Conservation (phyloP, 352 stramenopile species). For the Phytophthora gonapodyides region DNA sequence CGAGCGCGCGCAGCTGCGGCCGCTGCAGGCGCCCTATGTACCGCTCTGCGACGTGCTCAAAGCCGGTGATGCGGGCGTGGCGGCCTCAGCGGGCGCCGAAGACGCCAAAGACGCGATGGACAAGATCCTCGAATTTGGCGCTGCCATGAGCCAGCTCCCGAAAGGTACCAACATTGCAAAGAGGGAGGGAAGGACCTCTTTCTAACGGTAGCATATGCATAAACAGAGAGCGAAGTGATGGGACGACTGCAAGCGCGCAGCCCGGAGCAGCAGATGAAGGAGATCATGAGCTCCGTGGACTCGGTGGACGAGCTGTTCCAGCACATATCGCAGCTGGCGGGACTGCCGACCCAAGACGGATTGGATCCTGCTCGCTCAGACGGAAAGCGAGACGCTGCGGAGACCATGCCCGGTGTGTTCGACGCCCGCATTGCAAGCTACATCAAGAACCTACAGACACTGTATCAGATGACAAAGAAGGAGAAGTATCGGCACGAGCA, state of each 20-base stretch:
- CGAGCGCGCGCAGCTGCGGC: conserved; percentile 25
- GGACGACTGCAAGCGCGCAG: conserved; percentile 32
- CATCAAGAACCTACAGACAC: conserved; percentile 66
- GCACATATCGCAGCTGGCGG: conserved; percentile 72
- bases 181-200: too few species aligned
- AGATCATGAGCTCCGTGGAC: conserved; percentile 77
- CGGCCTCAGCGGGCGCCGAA: conserved; percentile 35
- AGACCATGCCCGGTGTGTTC: conserved; percentile 53
- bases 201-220: too few species aligned
- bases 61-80: conserved; percentile 43
- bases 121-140: conserved; percentile 78
- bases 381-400: conserved; percentile 18
- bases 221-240: conserved; percentile 46
- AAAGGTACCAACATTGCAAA: conserved; percentile 40
- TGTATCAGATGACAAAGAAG: conserved; percentile 84
- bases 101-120: conserved; percentile 66
- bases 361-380: conserved; percentile 14
- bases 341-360: conserved; percentile 30
- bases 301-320: conserved; percentile 81
- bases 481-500: conserved; percentile 84
- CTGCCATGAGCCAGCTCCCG: conserved; percentile 52
- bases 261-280: conserved; percentile 66
- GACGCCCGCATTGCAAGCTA: conserved; percentile 73
- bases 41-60: conserved; percentile 68
- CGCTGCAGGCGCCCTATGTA: conserved; percentile 52